phyloP scores from a whole-genome alignment of 257 asterid genomes.

The Thymus quinquecostatus region DNA sequence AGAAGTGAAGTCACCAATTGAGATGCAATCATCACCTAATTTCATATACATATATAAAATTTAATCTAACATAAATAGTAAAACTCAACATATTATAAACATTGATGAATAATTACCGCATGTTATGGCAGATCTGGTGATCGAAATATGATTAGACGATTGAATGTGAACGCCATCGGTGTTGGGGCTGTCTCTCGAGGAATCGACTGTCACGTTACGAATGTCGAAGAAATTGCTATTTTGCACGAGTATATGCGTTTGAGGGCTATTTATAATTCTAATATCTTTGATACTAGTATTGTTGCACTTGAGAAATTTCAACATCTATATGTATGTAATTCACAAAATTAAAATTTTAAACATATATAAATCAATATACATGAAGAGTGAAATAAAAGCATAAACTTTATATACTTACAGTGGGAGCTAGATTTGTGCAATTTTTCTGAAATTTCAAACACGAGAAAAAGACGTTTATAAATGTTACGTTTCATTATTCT shows the following conservation, averaged over 20 bases:
- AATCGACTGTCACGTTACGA: constrained; percentile 43
- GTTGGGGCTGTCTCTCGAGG: constrained; percentile 68
- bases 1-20: constrained; percentile 66
- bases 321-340: constrained; percentile 37
- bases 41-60: background rate
- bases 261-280: constrained; percentile 55
- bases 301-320: constrained; percentile 53
- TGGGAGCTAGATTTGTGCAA: constrained; percentile 55
- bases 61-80: background rate
- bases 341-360: too few relatives aligned
- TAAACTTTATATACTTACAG: constrained; percentile 56
- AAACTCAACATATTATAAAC: too few relatives aligned
- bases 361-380: background rate
- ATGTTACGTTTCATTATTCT: too few relatives aligned
- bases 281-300: constrained; percentile 48
- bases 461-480: background rate
- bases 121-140: constrained; percentile 46
- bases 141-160: constrained; percentile 36
- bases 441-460: background rate
- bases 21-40: constrained; percentile 82
- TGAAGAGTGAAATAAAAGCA: background rate
- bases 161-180: constrained; percentile 82
- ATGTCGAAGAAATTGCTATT: constrained; percentile 41
- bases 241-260: constrained; percentile 51
- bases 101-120: background rate